A percentile compares a stretch with the other conserved stretches of the same genome.
These are phyloP conservation scores for Monilinia polystroma DNA, from an alignment of 2,329 filamentous ascomycete species.

Conservation along the genomic window DNA sequence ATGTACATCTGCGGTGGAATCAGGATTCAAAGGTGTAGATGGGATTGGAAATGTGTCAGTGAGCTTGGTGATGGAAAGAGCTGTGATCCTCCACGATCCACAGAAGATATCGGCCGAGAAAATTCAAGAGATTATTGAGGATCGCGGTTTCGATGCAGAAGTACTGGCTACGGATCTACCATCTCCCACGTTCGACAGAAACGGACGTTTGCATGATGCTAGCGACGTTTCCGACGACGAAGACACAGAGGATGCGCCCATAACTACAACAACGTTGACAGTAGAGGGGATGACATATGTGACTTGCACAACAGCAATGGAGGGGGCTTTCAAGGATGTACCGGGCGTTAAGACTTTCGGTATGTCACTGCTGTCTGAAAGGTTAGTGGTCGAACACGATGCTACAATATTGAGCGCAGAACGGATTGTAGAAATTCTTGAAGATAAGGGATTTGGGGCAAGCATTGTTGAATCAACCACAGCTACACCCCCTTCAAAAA, in stretches of 20 bases:
- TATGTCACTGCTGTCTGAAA: conserved; percentile 80
- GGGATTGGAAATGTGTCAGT: conserved; percentile 87
- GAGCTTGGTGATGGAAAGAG: conserved; percentile 90
- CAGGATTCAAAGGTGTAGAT: conserved; percentile 77
- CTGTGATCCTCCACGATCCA: conserved; percentile 89
- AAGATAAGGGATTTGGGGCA: conserved; percentile 77
- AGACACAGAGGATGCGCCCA: conserved; percentile 38
- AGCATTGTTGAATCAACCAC: conserved; percentile 70
- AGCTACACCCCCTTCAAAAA: conserved; percentile 41
- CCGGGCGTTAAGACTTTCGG: conserved; percentile 72
- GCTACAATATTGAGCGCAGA: conserved; percentile 51
- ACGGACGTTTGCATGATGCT: conserved; percentile 41
- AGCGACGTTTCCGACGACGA: conserved; percentile 36
- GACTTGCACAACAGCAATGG: conserved; percentile 82
- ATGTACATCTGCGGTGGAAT: conserved; percentile 93
- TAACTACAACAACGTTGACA: conserved; percentile 70
- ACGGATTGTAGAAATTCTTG: conserved; percentile 57
- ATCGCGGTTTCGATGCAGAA: conserved; percentile 86
- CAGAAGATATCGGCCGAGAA: conserved; percentile 69
- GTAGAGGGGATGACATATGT: conserved; percentile 91
- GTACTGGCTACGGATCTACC: conserved; percentile 80
- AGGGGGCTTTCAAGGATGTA: conserved; percentile 74
- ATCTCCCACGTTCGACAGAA: conserved; percentile 47
- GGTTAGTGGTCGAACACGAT: conserved; percentile 83
- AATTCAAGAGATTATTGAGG: conserved; percentile 83